Base-by-base conservation (phyloP, 2,329 filamentous ascomycete species). In the Cladosporium sp. region DNA sequence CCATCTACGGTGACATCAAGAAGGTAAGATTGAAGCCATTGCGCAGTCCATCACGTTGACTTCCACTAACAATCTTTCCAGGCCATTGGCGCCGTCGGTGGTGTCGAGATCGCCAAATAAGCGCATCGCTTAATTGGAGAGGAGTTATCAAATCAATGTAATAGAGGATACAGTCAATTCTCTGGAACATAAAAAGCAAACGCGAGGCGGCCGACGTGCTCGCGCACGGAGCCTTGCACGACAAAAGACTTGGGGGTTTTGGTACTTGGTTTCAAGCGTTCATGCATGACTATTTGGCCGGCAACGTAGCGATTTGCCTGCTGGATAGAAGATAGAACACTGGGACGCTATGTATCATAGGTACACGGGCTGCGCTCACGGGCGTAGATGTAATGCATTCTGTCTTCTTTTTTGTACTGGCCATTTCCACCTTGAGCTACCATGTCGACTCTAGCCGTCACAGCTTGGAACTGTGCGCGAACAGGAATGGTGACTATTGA, bases 1-100 rank as follows among this genome's bases (percentile, higher is more conserved):
- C 87, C 67, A 95, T 95, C 73, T 95, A 95, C 70, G 89, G 86
- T 72, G 80, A 84, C 64, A 75, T 86, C 63, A 87, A 87, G 78
- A 82, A 83, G 72, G 72, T 77, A 50, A 43, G 48, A 28, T 14
- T 50, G n/a, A 6, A 34, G 10, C 1, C 38, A 57, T 19, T 56
- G 58, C 43, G 42, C 43, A 34, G 13, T 13, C 33, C 13, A 37
- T 37, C 35, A 37, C 14, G 8, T n/a, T n/a, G 6, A 9, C 9
- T 35, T 18, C 8, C 35, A 43, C 48, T 54, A 43, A 59, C 56
- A 14, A 40, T 54, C 33, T 43, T 50, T 37, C 14, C 34, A 45
- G 37, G 43, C 63, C 0, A 72, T 89, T 4, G 85, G 84, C 52
- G 88, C 87, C 48, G 81, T 78, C 11, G 85, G 84, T n/a, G 87